Evolutionary conservation across 1,284 basidiomycete species (phyloP).

Genomic region (Boletus smithii): DNA sequence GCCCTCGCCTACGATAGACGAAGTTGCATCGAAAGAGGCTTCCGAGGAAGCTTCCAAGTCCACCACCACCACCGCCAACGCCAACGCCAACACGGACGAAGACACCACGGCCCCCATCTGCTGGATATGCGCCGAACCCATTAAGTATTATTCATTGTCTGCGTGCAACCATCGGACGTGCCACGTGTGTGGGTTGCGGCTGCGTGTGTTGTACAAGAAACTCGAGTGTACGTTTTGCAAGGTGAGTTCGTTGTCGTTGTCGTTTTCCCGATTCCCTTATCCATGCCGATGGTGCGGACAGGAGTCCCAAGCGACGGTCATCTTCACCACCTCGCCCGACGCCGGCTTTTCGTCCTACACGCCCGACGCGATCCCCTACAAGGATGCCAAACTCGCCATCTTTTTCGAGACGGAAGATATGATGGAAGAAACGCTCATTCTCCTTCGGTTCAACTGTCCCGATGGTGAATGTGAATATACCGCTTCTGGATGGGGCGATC

Average conservation of each 20-base stretch:
- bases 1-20: neutral
- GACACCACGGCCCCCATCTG: conserved; percentile 56
- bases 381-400: conserved; percentile 77
- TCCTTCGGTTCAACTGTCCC: conserved; percentile 88
- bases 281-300: conserved; percentile 29
- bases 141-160: conserved; percentile 87
- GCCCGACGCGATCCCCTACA: conserved; percentile 56
- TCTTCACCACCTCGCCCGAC: conserved; percentile 77
- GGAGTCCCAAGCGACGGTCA: conserved; percentile 76
- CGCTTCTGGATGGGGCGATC: conserved; percentile 83
- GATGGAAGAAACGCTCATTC: conserved; percentile 91
- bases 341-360: conserved; percentile 62
- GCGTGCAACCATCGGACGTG: conserved; percentile 92
- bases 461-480: conserved; percentile 80
- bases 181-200: conserved; percentile 88
- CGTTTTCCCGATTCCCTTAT: neutral
- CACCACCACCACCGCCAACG: neutral
- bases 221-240: conserved; percentile 96
- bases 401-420: conserved; percentile 90
- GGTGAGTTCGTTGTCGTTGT: conserved; percentile 42
- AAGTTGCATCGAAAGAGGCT: neutral
- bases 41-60: conserved; percentile 2
- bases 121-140: conserved; percentile 94
- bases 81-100: conserved; percentile 11
- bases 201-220: conserved; percentile 93